These are phyloP conservation scores for Fusarium azukiicola DNA, from an alignment of 2,329 filamentous ascomycete species.

Conservation along the genomic window DNA sequence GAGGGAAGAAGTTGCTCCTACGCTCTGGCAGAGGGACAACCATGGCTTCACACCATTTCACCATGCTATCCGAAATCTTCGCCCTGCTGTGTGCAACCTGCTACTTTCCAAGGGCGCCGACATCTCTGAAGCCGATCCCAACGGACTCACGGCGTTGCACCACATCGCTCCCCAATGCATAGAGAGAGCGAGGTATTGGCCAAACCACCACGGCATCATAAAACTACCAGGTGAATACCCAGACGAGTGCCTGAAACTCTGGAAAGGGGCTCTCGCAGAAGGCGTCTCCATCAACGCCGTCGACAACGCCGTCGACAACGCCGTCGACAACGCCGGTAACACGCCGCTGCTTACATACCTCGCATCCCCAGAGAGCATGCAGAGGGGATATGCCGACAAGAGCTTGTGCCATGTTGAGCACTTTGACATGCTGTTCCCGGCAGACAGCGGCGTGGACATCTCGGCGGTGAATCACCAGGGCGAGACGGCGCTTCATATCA, in stretches of 20 bases:
- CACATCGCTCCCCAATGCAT: slow-evolving; percentile 44
- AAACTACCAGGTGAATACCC: slow-evolving; percentile 16
- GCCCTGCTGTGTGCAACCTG: slow-evolving; percentile 39
- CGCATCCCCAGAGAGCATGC: background rate
- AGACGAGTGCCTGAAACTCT: slow-evolving; percentile 33
- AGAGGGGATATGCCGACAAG: rapidly evolving
- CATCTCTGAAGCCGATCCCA: slow-evolving; percentile 34
- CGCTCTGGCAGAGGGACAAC: slow-evolving; percentile 23
- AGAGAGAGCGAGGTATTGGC: no score
- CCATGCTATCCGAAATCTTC: slow-evolving; percentile 36
- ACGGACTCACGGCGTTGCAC: slow-evolving; percentile 43
- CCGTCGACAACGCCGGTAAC: slow-evolving; percentile 36
- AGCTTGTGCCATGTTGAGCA: slow-evolving; percentile 36
- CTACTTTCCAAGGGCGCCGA: slow-evolving; percentile 41
- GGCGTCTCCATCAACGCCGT: slow-evolving; percentile 42
- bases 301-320: slow-evolving; percentile 41
- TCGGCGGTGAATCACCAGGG: slow-evolving; percentile 36
- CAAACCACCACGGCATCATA: no score
- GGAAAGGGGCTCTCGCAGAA: slow-evolving; percentile 19
- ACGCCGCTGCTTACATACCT: slow-evolving; percentile 42
- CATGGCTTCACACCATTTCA: slow-evolving; percentile 41
- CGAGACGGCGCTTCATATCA: slow-evolving; percentile 45
- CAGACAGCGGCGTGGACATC: slow-evolving; percentile 37
- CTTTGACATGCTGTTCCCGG: slow-evolving; percentile 41
- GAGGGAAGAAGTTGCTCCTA: slow-evolving; percentile 34